phyloP scores from a whole-genome alignment of 23 red algal species.

The Agarophyton chilense region DNA sequence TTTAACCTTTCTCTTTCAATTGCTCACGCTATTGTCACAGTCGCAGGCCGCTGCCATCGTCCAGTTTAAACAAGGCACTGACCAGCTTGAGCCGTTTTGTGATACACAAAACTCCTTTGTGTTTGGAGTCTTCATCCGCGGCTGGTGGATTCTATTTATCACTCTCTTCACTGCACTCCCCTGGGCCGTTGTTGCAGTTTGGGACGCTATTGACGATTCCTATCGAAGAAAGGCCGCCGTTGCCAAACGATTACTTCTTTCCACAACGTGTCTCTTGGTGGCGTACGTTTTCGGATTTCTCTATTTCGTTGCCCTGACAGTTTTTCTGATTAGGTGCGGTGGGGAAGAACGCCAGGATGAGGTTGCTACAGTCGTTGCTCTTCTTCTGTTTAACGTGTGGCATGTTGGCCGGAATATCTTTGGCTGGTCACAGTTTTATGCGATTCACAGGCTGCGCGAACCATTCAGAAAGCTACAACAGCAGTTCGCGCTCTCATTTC shows the following conservation, averaged over 20 bases:
- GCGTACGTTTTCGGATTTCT: not conserved
- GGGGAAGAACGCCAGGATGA: constrained; percentile 28
- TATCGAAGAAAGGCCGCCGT: not conserved
- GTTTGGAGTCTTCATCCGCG: not conserved
- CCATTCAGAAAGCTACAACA: not conserved
- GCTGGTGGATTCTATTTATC: constrained; percentile 32
- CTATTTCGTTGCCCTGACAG: not conserved
- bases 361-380: constrained; percentile 24
- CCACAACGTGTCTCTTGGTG: not conserved
- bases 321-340: not conserved
- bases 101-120: not conserved
- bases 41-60: too few relatives aligned
- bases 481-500: not conserved
- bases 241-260: not conserved
- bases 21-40: too few relatives aligned
- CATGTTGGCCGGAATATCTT: not conserved
- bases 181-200: constrained; percentile 37
- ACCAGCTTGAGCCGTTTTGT: not conserved
- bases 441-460: not conserved
- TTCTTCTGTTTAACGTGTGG: constrained; percentile 42
- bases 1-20: too few relatives aligned
- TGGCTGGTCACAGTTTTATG: constrained; percentile 14
- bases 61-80: too few relatives aligned
- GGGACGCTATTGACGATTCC: constrained; percentile 10
- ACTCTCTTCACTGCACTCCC: constrained; percentile 9